phyloP scores from a whole-genome alignment of 495 filamentous ascomycete genomes.

The Penicillium cataractarum region DNA sequence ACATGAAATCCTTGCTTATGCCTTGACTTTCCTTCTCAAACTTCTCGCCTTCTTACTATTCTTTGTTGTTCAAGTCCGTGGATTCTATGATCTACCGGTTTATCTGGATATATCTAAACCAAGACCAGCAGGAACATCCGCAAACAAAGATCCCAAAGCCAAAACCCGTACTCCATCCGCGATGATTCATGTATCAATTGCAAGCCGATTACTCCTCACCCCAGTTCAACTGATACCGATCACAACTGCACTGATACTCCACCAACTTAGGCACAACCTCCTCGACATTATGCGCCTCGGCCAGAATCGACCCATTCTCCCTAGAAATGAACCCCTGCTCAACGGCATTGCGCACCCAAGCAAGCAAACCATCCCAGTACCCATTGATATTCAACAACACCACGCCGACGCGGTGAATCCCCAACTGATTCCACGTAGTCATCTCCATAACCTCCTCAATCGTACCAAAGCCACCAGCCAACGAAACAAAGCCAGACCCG shows the following conservation, averaged over 20 bases:
- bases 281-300: conserved; percentile 70
- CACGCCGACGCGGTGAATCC: conserved; percentile 83
- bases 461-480: conserved; percentile 91
- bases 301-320: conserved; percentile 72
- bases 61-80: background rate
- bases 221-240: conserved; percentile 83
- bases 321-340: conserved; percentile 72
- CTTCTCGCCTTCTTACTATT: too few relatives aligned
- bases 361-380: conserved; percentile 84
- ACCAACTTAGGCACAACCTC: conserved; percentile 71
- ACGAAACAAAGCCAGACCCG: conserved; percentile 85
- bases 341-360: conserved; percentile 82
- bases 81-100: conserved; percentile 1
- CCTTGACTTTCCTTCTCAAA: conserved; percentile 7
- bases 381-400: conserved; percentile 84
- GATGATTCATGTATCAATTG: background rate
- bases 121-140: background rate
- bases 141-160: conserved; percentile 4
- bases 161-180: background rate
- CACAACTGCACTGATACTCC: conserved; percentile 74
- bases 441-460: conserved; percentile 97
- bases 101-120: conserved; percentile 13
- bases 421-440: conserved; percentile 95
- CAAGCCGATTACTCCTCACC: conserved; percentile 57
- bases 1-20: conserved; percentile 40